These are phyloP conservation scores for Cercospora berteroae DNA, from an alignment of 2,329 filamentous ascomycete genomes.

Conservation along the genomic window DNA sequence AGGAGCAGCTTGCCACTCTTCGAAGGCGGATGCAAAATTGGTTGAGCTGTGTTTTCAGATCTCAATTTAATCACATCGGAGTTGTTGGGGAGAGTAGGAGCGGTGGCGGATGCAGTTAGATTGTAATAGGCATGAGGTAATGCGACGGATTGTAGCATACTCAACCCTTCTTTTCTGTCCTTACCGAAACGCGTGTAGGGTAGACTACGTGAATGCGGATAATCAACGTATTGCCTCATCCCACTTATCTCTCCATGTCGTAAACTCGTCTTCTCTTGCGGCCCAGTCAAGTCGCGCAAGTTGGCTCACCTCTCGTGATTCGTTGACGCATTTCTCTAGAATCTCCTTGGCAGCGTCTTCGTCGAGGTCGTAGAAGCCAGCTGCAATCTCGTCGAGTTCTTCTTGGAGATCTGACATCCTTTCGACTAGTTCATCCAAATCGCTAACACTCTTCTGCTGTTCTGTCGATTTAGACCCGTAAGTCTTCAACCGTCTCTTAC, in stretches of 20 bases:
- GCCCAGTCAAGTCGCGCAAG: conserved; percentile 62
- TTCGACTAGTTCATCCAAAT: conserved; percentile 56
- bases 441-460: conserved; percentile 29
- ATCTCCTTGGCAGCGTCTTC: conserved; percentile 56
- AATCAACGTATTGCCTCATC: conserved; percentile 35
- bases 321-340: conserved; percentile 60
- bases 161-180: conserved; percentile 5
- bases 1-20: background rate
- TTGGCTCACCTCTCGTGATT: conserved; percentile 58
- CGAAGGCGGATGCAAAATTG: background rate
- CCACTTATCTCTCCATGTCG: conserved; percentile 68
- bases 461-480: conserved; percentile 21
- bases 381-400: conserved; percentile 67
- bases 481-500: conserved; percentile 65
- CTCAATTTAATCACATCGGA: background rate
- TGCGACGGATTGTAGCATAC: conserved; percentile 1
- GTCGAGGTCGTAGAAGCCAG: conserved; percentile 69
- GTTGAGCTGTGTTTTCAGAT: background rate
- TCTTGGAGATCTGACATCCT: conserved; percentile 62
- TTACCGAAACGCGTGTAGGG: conserved; percentile 6
- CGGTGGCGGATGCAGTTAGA: background rate
- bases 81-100: background rate
- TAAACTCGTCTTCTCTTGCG: conserved; percentile 70
- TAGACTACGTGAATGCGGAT: background rate
- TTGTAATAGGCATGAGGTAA: background rate